Evolutionary conservation across 371 early-diverging fungal species (phyloP).

Genomic region (Saksenaea oblongispora): DNA sequence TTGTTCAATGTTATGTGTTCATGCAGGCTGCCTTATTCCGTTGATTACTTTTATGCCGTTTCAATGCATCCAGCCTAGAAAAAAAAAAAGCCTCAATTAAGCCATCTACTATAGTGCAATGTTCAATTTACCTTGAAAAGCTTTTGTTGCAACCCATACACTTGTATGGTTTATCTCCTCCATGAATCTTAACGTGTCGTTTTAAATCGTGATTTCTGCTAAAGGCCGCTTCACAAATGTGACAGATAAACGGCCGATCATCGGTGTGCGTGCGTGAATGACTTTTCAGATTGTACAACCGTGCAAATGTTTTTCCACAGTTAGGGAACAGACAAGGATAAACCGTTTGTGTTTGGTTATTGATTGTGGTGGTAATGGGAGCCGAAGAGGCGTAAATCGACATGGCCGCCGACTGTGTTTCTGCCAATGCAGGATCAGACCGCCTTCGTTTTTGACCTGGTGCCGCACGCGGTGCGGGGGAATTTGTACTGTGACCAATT

Average conservation of each 20-base stretch:
- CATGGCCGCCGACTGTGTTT: slow-evolving; percentile 52
- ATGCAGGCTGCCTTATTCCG: slow-evolving; percentile 46
- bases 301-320: slow-evolving; percentile 76
- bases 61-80: slow-evolving; percentile 51
- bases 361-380: slow-evolving; percentile 51
- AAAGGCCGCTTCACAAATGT: slow-evolving; percentile 73
- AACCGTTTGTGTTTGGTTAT: slow-evolving; percentile 52
- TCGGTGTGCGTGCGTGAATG: slow-evolving; percentile 81
- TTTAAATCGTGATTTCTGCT: slow-evolving; percentile 88
- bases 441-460: slow-evolving; percentile 42
- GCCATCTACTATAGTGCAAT: background rate
- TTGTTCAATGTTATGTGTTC: slow-evolving; percentile 10
- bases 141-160: slow-evolving; percentile 82
- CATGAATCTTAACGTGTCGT: slow-evolving; percentile 84
- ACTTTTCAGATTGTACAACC: slow-evolving; percentile 79
- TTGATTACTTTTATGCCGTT: slow-evolving; percentile 52
- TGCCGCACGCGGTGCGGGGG: slow-evolving; percentile 15
- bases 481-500: slow-evolving; percentile 3
- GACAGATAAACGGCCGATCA: slow-evolving; percentile 80
- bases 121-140: slow-evolving; percentile 55
- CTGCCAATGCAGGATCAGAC: slow-evolving; percentile 47
- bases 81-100: background rate
- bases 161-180: slow-evolving; percentile 81
- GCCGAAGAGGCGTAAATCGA: slow-evolving; percentile 50
- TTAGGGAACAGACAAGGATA: slow-evolving; percentile 68